Evolutionary conservation across 2,329 filamentous ascomycete genomes (phyloP).

Genomic region (Zymoseptoria crescenta): DNA sequence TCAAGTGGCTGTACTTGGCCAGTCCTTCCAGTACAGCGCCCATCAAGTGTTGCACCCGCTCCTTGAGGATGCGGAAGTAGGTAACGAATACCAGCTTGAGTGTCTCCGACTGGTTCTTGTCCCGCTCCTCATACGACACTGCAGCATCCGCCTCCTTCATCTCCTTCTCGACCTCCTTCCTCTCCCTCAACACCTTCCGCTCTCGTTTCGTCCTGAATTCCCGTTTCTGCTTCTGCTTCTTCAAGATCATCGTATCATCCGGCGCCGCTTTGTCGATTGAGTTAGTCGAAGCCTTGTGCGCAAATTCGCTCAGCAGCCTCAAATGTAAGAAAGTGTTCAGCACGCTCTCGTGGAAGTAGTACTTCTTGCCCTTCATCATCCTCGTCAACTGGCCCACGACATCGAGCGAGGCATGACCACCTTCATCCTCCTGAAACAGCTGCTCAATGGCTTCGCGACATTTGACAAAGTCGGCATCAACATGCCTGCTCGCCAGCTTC

Average conservation of each 20-base stretch:
- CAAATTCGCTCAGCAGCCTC: slow-evolving; percentile 79
- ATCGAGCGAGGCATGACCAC: slow-evolving; percentile 81
- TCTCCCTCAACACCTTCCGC: slow-evolving; percentile 75
- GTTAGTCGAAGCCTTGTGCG: slow-evolving; percentile 72
- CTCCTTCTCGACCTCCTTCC: slow-evolving; percentile 82
- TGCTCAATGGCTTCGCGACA: slow-evolving; percentile 72
- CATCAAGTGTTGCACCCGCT: slow-evolving; percentile 74
- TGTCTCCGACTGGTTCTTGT: slow-evolving; percentile 90
- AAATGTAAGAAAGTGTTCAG: slow-evolving; percentile 87
- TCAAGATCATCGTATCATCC: slow-evolving; percentile 35
- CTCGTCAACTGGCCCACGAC: slow-evolving; percentile 77
- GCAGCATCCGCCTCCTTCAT: slow-evolving; percentile 86
- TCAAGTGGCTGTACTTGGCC: slow-evolving; percentile 87
- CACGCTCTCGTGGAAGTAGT: slow-evolving; percentile 72
- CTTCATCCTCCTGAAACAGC: slow-evolving; percentile 79
- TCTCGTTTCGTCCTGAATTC: slow-evolving; percentile 85
- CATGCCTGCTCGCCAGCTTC: slow-evolving; percentile 65
- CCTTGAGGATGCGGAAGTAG: slow-evolving; percentile 91
- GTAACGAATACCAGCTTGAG: slow-evolving; percentile 90
- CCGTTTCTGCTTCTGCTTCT: slow-evolving; percentile 65
- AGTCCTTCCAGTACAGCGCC: slow-evolving; percentile 93
- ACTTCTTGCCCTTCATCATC: slow-evolving; percentile 90
- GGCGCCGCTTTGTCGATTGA: slow-evolving; percentile 55
- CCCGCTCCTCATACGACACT: slow-evolving; percentile 85
- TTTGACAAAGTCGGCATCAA: slow-evolving; percentile 69